Conservation (phyloP, 306 rosid species). For the Casuarina glauca region DNA sequence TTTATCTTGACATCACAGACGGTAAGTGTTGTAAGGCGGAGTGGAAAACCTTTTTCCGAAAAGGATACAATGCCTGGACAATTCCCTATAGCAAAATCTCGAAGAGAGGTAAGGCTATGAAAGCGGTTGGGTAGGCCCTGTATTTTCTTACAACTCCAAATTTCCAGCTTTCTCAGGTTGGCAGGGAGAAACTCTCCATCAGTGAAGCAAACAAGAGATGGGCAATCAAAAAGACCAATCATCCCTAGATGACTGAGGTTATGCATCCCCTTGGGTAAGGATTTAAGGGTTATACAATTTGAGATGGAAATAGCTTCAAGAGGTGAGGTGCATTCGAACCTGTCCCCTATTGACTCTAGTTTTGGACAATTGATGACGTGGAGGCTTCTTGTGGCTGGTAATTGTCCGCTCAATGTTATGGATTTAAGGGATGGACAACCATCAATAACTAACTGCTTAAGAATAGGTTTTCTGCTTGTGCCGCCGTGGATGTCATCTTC, state of each 20-base stretch:
- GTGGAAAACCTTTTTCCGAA: conserved; percentile 6
- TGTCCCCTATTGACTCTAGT: not conserved
- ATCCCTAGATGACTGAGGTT: not conserved
- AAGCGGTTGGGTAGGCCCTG: conserved; percentile 6
- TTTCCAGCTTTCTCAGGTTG: not conserved
- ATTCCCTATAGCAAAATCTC: not conserved
- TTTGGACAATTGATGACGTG: accelerated
- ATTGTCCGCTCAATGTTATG: not conserved
- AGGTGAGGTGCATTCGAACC: not conserved
- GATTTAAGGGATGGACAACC: not conserved
- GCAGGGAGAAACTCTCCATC: conserved; percentile 6
- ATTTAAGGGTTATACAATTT: accelerated
- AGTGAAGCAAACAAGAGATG: conserved; percentile 6
- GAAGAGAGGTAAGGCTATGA: conserved; percentile 12
- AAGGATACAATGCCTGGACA: not conserved
- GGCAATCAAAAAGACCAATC: not conserved
- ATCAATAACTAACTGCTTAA: not conserved
- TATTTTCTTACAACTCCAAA: not conserved
- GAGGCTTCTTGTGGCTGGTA: not conserved
- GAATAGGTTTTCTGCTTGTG: not conserved
- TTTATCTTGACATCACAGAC: not conserved
- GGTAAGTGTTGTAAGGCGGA: not conserved
- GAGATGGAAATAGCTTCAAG: accelerated
- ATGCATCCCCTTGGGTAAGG: conserved; percentile 15
- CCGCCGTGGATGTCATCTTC: not conserved